phyloP scores from a whole-genome alignment of 208 protist genomes.

The Trichomonas tenax region DNA sequence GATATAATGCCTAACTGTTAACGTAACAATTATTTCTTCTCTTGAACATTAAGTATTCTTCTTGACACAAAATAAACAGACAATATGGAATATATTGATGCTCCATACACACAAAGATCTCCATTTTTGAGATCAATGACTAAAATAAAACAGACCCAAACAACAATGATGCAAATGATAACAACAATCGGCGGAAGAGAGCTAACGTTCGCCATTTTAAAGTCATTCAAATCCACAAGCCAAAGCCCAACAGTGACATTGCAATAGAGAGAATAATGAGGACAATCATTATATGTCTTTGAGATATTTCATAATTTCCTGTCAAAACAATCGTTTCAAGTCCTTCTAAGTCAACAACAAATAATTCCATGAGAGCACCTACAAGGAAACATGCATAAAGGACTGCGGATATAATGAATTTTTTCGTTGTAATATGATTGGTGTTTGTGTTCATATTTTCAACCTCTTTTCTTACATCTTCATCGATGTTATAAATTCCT shows the following conservation, averaged over 20 bases:
- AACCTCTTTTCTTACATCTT: neutral
- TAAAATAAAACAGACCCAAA: neutral
- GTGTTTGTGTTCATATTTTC: neutral
- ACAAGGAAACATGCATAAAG: neutral
- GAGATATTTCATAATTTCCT: neutral
- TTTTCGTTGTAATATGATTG: neutral
- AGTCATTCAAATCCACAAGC: neutral
- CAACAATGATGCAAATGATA: neutral
- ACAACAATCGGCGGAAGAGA: neutral
- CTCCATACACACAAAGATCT: neutral
- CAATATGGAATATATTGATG: neutral
- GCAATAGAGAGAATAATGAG: neutral
- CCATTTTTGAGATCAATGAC: neutral
- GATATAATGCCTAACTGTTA: neutral
- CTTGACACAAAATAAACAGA: neutral
- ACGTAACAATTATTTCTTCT: neutral
- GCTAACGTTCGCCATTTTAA: neutral
- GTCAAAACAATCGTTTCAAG: neutral
- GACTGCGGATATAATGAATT: neutral
- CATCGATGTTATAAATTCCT: neutral
- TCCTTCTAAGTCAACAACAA: neutral
- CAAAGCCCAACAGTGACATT: neutral
- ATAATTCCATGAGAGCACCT: neutral
- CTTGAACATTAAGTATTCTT: neutral
- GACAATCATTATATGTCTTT: neutral